phyloP scores from a whole-genome alignment of 2,329 filamentous ascomycete species.

The Fusarium vanettenii region DNA sequence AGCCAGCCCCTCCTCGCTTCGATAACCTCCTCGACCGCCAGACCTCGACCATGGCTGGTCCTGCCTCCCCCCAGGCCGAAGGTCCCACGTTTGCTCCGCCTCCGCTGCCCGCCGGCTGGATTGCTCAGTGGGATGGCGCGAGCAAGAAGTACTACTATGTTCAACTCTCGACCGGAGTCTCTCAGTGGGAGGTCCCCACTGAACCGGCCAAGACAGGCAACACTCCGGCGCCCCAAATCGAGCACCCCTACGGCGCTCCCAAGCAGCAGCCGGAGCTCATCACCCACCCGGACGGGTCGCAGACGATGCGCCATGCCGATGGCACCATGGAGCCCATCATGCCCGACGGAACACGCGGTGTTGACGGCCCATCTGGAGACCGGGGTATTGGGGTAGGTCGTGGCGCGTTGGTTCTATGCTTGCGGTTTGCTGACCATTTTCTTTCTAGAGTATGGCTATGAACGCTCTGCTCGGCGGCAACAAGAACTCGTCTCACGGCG shows the following conservation, averaged over 20 bases:
- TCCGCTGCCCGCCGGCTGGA: conserved; percentile 73
- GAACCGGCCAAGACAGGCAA: conserved; percentile 71
- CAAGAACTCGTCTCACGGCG: conserved; percentile 50
- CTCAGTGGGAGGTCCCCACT: conserved; percentile 80
- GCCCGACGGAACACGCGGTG: conserved; percentile 62
- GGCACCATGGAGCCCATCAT: conserved; percentile 70
- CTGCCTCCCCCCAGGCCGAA: conserved; percentile 68
- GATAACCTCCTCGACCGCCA: conserved; percentile 28
- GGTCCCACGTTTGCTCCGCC: conserved; percentile 71
- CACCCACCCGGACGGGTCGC: conserved; percentile 71
- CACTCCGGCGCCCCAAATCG: conserved; percentile 65
- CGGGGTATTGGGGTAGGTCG: conserved; percentile 73
- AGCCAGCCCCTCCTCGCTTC: conserved; percentile 18
- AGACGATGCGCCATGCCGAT: conserved; percentile 70
- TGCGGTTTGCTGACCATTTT: conserved; percentile 18
- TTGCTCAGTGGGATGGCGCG: conserved; percentile 74
- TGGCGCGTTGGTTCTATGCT: conserved; percentile 4
- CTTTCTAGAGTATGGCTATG: conserved; percentile 66
- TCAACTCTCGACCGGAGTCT: conserved; percentile 76
- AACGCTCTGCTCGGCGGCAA: conserved; percentile 68
- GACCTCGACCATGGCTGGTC: conserved; percentile 62
- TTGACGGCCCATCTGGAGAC: conserved; percentile 66
- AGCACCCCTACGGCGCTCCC: conserved; percentile 73
- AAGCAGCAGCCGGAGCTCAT: conserved; percentile 64
- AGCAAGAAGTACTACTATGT: conserved; percentile 78